Conservation (phyloP, 208 protist genomes). For the Trypanosomatidae sp. region DNA sequence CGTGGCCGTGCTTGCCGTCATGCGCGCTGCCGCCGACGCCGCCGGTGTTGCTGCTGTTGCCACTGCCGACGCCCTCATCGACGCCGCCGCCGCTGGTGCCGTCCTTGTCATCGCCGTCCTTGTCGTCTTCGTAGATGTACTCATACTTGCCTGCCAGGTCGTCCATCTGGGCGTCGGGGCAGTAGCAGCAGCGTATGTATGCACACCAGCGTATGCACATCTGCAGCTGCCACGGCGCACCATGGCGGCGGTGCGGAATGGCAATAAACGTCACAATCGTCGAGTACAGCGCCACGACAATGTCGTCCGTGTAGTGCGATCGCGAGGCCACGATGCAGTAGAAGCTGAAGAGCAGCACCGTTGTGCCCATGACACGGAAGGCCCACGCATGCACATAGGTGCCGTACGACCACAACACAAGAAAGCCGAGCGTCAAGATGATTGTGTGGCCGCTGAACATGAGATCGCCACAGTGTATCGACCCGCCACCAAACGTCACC, state of each 20-base stretch:
- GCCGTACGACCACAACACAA: constrained; percentile 53
- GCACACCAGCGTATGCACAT: constrained; percentile 63
- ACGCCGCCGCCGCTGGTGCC: not conserved
- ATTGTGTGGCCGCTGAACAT: constrained; percentile 88
- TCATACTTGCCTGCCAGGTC: not conserved
- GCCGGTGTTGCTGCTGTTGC: not conserved
- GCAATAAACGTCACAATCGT: constrained; percentile 52
- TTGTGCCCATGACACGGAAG: constrained; percentile 14
- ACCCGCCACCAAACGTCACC: constrained; percentile 53
- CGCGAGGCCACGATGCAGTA: constrained; percentile 69
- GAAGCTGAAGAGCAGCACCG: constrained; percentile 32
- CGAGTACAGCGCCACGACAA: constrained; percentile 44
- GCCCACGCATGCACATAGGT: constrained; percentile 28
- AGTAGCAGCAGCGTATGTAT: constrained; percentile 12
- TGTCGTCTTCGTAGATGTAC: not conserved
- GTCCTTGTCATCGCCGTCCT: not conserved
- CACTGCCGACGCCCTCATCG: not conserved
- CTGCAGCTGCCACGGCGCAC: constrained; percentile 69
- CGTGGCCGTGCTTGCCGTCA: not conserved
- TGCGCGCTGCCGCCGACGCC: not conserved
- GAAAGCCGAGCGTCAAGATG: constrained; percentile 40
- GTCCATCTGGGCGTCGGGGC: not conserved
- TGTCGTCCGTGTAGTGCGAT: constrained; percentile 85
- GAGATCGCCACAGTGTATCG: constrained; percentile 83
- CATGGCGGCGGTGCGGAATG: constrained; percentile 26